Base-by-base conservation (phyloP, 345 rosid genomes). In the Atalantia buxifolia region DNA sequence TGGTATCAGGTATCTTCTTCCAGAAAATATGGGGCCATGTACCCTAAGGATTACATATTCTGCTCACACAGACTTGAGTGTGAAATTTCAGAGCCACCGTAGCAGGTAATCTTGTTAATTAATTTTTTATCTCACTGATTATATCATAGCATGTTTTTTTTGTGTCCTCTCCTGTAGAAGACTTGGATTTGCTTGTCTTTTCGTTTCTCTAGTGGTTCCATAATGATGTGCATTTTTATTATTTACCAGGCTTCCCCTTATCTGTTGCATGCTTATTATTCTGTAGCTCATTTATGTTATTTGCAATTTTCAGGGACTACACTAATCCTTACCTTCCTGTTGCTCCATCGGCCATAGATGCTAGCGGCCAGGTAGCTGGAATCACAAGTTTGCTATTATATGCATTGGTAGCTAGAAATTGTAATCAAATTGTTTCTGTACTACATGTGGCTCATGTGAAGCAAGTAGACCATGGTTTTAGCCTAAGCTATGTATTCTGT, bases 61-160 rank as follows among this genome's bases (percentile, higher is more conserved):
- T 80, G 99, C 98, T 70, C 99, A 97, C 79, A 97, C 98, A 71
- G 98, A 97, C 85, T 80, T 97, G 89, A 97, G 98, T 79, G 99
- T 97, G 83, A 97, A 93, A 84, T 94, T 97, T 82, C 99, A 97
- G 88, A 90, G 94, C 80, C 98, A 94, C 79, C 88, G 98, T 38
- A 97, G 99, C 92, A 93, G 99, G 99, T 97, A 88, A 71, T 70
- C 9, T 40, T 35, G 53, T 33, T 42, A 72, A 2, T 48, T 25
- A 50, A 79, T 71, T 6, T 71, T 6, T 25, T 57, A 36, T 48
- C 59, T 73, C 8, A 48, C 56, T 40, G 19, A 35, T 77, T 21
- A 36, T 70, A 19, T 64, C 36, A 28, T n/a, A 27, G 12, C 60
- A 45, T 35, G 24, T 45, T 3, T 63, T 28, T 10, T 59, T 22